Evolutionary conservation across 106 monocot genomes (phyloP), one percentile per base, ranked within the genome.

Genomic region (Dioscorea alata): DNA sequence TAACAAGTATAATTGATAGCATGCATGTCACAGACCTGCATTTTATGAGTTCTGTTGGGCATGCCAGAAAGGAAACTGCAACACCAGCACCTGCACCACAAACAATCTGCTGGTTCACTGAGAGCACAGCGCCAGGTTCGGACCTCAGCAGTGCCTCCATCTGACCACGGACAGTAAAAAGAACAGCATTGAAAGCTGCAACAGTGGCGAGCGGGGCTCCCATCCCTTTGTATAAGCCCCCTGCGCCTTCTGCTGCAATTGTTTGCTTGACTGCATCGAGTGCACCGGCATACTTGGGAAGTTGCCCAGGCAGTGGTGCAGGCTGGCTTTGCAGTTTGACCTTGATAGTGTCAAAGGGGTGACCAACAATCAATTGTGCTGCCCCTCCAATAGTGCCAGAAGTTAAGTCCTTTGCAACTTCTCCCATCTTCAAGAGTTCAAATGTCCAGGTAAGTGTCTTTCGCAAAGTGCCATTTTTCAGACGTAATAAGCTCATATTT

Each of bases 241-340:
- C 63, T 17, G 91, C 75, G 14, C 95, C 95, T 73, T 96, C 95
- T 1, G 84, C 72, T 33, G 86, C 77, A 60, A 96, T 64, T 53
- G 95, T 96, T 69, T 96, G 86, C 74, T 88, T 88, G 21, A 91
- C 91, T 33, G 95, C 95, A 84, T 96, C 95, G n/a, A 88, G 84
- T 35, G 91, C 95, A 34, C 95, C 91, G 2, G 91, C 63, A 73
- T 75, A 96, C 56, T 86, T 91, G n/a, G 77, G 84, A 19, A 56
- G 82, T 79, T 91, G 86, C n/a, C 95, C 95, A 17, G 88, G 91
- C 59, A 80, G 86, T 60, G 95, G 91, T 0, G 81, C 74, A 15
- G 91, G 88, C 66, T 91, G 91, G 71, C 91, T 96, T 71, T 96
- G 95, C 48, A 96, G 95, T 68, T 91, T 96, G 18, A 96, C 95